These are phyloP conservation scores for Rhynchospora tenuis DNA, from an alignment of 176 grass and related monocot genomes.

Conservation along the genomic window DNA sequence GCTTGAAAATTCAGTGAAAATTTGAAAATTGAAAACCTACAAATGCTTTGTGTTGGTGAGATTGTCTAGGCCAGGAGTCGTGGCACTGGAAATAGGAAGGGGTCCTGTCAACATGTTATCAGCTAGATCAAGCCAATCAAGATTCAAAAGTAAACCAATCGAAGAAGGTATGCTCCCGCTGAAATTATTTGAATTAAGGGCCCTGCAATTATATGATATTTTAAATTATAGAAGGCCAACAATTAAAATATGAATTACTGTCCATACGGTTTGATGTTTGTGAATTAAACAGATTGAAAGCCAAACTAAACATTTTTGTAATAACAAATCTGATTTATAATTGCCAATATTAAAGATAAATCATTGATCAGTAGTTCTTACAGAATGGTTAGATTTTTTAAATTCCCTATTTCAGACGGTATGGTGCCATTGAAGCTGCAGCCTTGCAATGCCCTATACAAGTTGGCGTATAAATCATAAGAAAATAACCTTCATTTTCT, in stretches of 20 bases:
- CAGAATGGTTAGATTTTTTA: constrained; percentile 58
- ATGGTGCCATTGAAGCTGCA: constrained; percentile 66
- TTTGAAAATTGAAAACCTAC: constrained; percentile 39
- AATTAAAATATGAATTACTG: not conserved
- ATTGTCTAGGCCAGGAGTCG: constrained; percentile 52
- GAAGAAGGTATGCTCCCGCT: constrained; percentile 57
- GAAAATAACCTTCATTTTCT: constrained; percentile 1
- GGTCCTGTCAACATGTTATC: constrained; percentile 59
- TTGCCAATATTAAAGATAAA: constrained; percentile 5
- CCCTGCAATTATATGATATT: constrained; percentile 34
- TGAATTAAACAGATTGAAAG: not conserved
- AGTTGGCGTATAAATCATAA: not conserved
- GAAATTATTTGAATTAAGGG: constrained; percentile 76
- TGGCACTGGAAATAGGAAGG: constrained; percentile 50
- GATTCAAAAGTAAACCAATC: constrained; percentile 55
- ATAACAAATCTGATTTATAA: constrained; percentile 1
- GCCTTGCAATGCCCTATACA: constrained; percentile 63
- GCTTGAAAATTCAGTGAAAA: constrained; percentile 24
- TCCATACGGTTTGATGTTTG: not conserved
- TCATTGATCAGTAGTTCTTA: constrained; percentile 35
- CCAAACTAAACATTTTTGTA: not conserved
- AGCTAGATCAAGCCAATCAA: constrained; percentile 78
- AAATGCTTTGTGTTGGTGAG: constrained; percentile 57
- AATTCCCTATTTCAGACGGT: constrained; percentile 56
- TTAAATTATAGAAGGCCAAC: constrained; percentile 3